Evolutionary conservation across 176 grass and related monocot genomes (phyloP).

Genomic region (Guadua angustifolia): DNA sequence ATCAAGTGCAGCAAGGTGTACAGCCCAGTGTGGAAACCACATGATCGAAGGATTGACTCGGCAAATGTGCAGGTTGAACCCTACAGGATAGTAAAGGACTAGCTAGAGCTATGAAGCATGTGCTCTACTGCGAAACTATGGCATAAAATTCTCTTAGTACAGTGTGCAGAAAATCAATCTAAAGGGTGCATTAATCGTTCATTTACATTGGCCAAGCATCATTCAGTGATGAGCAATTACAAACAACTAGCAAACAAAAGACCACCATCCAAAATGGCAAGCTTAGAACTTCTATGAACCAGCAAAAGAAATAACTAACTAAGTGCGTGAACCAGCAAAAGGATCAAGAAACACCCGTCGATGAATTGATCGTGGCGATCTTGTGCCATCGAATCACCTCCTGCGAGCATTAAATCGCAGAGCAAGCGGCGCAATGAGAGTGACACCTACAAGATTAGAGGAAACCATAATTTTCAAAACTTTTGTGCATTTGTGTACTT

Average conservation of each 20-base stretch:
- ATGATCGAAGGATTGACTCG: constrained; percentile 85
- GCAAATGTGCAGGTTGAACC: constrained; percentile 90
- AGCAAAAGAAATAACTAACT: too few relatives aligned
- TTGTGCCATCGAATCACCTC: too few relatives aligned
- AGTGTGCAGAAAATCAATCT: not conserved
- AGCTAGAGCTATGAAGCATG: constrained; percentile 2
- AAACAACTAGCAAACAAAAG: constrained; percentile 14
- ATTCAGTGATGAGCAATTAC: not conserved
- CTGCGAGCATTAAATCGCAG: too few relatives aligned
- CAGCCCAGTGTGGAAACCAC: constrained; percentile 80
- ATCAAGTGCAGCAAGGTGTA: constrained; percentile 94
- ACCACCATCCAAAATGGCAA: not conserved
- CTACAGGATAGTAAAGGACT: constrained; percentile 41
- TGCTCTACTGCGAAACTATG: not conserved
- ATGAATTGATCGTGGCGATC: too few relatives aligned
- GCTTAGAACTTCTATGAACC: not conserved
- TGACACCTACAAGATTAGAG: too few relatives aligned
- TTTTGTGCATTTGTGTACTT: too few relatives aligned
- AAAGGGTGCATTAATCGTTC: not conserved
- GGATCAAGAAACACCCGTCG: too few relatives aligned
- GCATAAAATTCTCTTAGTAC: not conserved
- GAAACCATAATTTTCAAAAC: too few relatives aligned
- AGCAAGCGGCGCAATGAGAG: too few relatives aligned
- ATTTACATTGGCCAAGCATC: constrained; percentile 6
- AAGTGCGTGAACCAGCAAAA: too few relatives aligned